Percentiles rank a stretch among this genome's conserved stretches.
Conservation (phyloP, 805 yeast genomes). For the Lipomyces kockii region DNA sequence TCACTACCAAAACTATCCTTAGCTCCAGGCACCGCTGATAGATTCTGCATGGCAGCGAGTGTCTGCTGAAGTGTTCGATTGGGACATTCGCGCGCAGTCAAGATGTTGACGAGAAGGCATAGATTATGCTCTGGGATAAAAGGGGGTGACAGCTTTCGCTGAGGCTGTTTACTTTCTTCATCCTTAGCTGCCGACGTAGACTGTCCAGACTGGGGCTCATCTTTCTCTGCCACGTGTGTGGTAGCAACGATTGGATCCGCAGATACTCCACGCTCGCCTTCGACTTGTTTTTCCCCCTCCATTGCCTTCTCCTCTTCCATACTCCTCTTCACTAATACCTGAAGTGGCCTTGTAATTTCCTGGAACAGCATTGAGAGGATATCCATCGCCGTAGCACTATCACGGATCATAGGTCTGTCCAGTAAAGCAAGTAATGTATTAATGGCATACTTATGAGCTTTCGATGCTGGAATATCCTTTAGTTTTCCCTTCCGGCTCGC, state of each 20-base stretch:
- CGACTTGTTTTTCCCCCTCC: background rate
- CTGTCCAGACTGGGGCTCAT: constrained; percentile 6
- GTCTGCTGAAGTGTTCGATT: constrained; percentile 84
- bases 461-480: constrained; percentile 44
- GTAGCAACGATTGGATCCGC: constrained; percentile 11
- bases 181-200: constrained; percentile 4
- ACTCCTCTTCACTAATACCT: constrained; percentile 53
- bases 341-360: constrained; percentile 74
- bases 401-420: constrained; percentile 65
- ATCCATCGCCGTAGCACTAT: constrained; percentile 78
- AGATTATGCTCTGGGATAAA: constrained; percentile 65
- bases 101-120: constrained; percentile 64
- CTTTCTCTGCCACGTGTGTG: background rate
- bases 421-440: constrained; percentile 68
- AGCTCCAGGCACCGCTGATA: constrained; percentile 65
- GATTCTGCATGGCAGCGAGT: constrained; percentile 76
- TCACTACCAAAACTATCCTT: constrained; percentile 68
- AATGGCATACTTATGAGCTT: constrained; percentile 62
- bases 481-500: constrained; percentile 44
- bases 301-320: constrained; percentile 13
- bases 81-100: constrained; percentile 82
- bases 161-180: constrained; percentile 7
- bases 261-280: constrained; percentile 8
- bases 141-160: constrained; percentile 55
- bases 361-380: constrained; percentile 74